Evolutionary conservation across 345 rosid species (phyloP).

Genomic region (Gossypium ekmanianum): DNA sequence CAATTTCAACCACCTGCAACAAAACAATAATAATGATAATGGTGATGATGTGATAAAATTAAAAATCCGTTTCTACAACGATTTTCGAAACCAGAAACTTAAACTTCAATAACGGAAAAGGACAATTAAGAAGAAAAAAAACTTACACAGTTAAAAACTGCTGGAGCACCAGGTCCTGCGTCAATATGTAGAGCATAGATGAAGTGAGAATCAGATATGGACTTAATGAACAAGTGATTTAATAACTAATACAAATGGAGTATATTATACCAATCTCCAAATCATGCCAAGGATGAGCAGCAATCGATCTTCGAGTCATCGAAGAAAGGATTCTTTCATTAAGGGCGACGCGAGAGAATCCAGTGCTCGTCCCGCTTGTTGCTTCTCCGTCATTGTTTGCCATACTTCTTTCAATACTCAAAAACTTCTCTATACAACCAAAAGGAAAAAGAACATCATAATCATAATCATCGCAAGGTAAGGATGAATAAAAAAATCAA

Average conservation of each 20-base stretch:
- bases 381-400: conserved; percentile 42
- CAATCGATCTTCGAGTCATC: conserved; percentile 63
- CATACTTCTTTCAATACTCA: conserved; percentile 31
- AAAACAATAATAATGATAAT: neutral
- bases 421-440: neutral
- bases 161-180: conserved; percentile 88
- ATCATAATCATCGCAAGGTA: neutral
- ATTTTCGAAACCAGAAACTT: neutral
- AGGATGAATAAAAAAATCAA: neutral
- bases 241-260: neutral
- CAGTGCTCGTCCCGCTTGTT: conserved; percentile 12
- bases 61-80: neutral
- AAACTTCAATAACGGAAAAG: neutral
- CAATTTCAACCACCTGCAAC: conserved; percentile 81
- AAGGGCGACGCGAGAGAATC: conserved; percentile 30
- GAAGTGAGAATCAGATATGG: neutral
- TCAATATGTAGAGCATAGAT: conserved; percentile 1
- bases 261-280: conserved; percentile 64
- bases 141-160: conserved; percentile 85
- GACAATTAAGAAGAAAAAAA: conserved; percentile 4
- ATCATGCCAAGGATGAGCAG: conserved; percentile 99
- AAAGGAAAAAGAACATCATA: neutral
- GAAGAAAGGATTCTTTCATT: conserved; percentile 83
- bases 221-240: neutral
- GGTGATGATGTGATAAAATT: too few relatives aligned